These are phyloP conservation scores for Acanthamoeba castellanii DNA, from an alignment of 208 protist genomes.

Conservation along the genomic window DNA sequence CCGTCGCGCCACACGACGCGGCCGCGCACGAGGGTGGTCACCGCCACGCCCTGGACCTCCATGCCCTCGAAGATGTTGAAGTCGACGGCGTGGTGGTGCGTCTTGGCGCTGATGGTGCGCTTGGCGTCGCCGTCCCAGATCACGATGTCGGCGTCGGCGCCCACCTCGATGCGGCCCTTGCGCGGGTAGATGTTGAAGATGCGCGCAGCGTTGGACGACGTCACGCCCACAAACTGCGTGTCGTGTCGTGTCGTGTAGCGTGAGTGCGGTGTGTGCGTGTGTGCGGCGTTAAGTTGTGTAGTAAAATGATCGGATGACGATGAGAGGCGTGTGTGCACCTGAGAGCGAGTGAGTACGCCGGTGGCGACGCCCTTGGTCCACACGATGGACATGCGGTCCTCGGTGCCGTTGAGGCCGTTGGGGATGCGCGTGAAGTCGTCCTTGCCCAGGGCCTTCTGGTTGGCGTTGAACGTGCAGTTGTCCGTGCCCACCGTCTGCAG, in stretches of 20 bases:
- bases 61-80: conserved; percentile 90
- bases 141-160: conserved; percentile 88
- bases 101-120: conserved; percentile 86
- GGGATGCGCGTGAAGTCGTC: conserved; percentile 91
- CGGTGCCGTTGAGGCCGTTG: conserved; percentile 90
- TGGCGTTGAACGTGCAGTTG: conserved; percentile 88
- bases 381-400: conserved; percentile 90
- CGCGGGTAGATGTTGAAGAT: conserved; percentile 92
- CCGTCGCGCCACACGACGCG: conserved; percentile 81
- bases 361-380: conserved; percentile 87
- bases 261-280: too few relatives aligned
- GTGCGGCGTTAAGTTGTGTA: too few relatives aligned
- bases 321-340: background rate
- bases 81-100: conserved; percentile 89
- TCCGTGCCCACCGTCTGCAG: conserved; percentile 82
- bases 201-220: conserved; percentile 85
- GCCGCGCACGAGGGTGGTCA: conserved; percentile 81
- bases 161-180: conserved; percentile 88
- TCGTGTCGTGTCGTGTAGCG: too few relatives aligned
- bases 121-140: conserved; percentile 85
- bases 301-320: too few relatives aligned
- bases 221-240: conserved; percentile 87
- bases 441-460: conserved; percentile 91
- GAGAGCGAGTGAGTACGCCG: conserved; percentile 79
- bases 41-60: conserved; percentile 81